Percentiles rank a stretch among this genome's conserved stretches.
These are phyloP conservation scores for Sporisorium scitamineum DNA, from an alignment of 1,284 basidiomycete species.

Conservation along the genomic window DNA sequence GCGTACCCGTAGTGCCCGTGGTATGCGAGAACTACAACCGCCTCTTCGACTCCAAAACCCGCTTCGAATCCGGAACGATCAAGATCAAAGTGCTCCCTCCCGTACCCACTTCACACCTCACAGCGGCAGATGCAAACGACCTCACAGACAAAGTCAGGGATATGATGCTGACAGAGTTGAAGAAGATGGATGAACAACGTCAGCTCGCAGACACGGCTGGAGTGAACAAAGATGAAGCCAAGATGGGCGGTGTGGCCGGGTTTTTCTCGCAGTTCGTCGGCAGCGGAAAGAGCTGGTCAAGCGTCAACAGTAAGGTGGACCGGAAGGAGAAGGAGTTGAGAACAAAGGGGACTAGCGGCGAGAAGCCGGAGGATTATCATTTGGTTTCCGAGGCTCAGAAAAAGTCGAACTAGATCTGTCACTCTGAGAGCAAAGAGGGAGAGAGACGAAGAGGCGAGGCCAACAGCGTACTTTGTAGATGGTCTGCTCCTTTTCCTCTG, in stretches of 20 bases:
- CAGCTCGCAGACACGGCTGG: slow-evolving; percentile 17
- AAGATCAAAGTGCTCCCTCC: slow-evolving; percentile 78
- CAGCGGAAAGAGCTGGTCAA: slow-evolving; percentile 14
- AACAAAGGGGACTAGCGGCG: slow-evolving; percentile 32
- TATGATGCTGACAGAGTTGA: slow-evolving; percentile 50
- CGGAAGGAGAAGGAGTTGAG: slow-evolving; percentile 31
- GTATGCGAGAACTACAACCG: slow-evolving; percentile 94
- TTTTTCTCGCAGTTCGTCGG: slow-evolving; percentile 40
- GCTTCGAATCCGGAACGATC: slow-evolving; percentile 74
- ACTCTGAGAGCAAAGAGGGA: too few species aligned
- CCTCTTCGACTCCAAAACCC: slow-evolving; percentile 78
- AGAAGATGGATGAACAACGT: slow-evolving; percentile 50
- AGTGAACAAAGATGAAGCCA: slow-evolving; percentile 18
- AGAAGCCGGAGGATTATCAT: slow-evolving; percentile 51
- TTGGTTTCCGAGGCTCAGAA: slow-evolving; percentile 50
- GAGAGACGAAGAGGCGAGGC: not conserved
- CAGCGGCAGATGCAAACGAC: slow-evolving; percentile 76
- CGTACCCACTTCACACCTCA: slow-evolving; percentile 78
- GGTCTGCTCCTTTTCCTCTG: not conserved
- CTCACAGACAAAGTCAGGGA: slow-evolving; percentile 75
- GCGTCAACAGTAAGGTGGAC: slow-evolving; percentile 22
- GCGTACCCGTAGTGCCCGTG: slow-evolving; percentile 81
- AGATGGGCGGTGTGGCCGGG: slow-evolving; percentile 40
- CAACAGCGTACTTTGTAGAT: not conserved
- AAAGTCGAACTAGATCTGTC: slow-evolving; percentile 22